These are phyloP conservation scores for Hygrocybe coccinea DNA, from an alignment of 768 basidiomycete species.

Conservation along the genomic window DNA sequence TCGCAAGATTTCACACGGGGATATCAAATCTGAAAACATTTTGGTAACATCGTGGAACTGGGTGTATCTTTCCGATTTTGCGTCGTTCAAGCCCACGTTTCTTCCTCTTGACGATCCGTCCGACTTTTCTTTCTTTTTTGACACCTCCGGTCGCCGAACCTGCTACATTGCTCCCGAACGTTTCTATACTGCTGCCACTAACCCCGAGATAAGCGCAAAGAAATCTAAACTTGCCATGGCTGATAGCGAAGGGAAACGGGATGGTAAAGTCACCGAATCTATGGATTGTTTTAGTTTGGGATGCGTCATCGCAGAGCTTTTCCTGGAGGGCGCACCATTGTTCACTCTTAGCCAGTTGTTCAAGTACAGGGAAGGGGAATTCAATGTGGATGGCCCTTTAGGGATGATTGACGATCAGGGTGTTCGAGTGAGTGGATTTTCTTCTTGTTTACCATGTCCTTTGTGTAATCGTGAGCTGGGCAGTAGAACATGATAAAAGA, in stretches of 20 bases:
- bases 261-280: constrained; percentile 82
- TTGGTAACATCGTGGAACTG: constrained; percentile 95
- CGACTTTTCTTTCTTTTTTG: constrained; percentile 97
- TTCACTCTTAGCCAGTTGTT: constrained; percentile 94
- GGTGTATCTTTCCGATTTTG: constrained; percentile 93
- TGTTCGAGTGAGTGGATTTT: constrained; percentile 59
- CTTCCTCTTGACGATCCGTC: constrained; percentile 95
- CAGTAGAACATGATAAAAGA: constrained; percentile 76
- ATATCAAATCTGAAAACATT: constrained; percentile 96
- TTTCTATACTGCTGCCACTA: constrained; percentile 73
- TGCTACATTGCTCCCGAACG: constrained; percentile 97
- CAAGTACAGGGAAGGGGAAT: constrained; percentile 86
- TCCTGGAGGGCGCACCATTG: constrained; percentile 87
- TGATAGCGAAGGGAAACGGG: constrained; percentile 59
- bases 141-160: constrained; percentile 86
- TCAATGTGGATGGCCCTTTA: constrained; percentile 68
- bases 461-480: constrained; percentile 6
- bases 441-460: constrained; percentile 19
- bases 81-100: constrained; percentile 90
- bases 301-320: constrained; percentile 93
- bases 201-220: constrained; percentile 65
- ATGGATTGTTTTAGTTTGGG: constrained; percentile 98
- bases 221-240: constrained; percentile 52
- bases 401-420: constrained; percentile 73
- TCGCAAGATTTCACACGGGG: constrained; percentile 90